Evolutionary conservation across 225 moss, liverwort and hornwort species (phyloP).

Genomic region (Takakia lepidozioides): DNA sequence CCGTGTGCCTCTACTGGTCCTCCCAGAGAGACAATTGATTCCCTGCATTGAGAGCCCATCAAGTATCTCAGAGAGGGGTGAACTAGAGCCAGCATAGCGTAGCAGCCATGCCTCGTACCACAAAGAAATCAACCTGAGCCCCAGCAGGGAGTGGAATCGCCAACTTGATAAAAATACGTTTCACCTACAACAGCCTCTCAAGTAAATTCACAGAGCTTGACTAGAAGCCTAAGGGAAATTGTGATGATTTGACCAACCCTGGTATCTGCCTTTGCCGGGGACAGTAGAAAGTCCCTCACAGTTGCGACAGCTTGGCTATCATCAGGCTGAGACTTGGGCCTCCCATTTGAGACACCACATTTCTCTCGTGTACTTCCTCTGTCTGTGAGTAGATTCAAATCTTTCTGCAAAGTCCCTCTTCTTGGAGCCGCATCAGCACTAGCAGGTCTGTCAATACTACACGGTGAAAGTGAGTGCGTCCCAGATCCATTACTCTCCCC

Average conservation of each 20-base stretch:
- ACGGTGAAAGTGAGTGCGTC: slow-evolving; percentile 26
- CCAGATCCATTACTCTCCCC: slow-evolving; percentile 32
- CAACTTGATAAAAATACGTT: no score
- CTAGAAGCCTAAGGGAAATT: no score
- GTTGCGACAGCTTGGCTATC: slow-evolving; percentile 22
- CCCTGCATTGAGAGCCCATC: slow-evolving; percentile 34
- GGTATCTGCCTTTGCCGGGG: slow-evolving; percentile 27
- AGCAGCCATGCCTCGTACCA: no score
- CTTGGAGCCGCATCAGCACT: slow-evolving; percentile 18
- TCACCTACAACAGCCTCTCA: no score
- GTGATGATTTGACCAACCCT: slow-evolving; percentile 22
- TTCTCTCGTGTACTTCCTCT: slow-evolving; percentile 17
- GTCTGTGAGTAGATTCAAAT: slow-evolving; percentile 20
- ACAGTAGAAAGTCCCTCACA: slow-evolving; percentile 19
- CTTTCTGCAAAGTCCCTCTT: slow-evolving; percentile 20
- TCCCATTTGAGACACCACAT: slow-evolving; percentile 5
- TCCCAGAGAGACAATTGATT: slow-evolving; percentile 29
- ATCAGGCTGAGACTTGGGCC: slow-evolving; percentile 36
- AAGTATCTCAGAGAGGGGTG: no score
- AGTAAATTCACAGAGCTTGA: no score
- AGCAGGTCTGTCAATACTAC: slow-evolving; percentile 30
- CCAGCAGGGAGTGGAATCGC: no score
- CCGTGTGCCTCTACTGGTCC: slow-evolving; percentile 47
- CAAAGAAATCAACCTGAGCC: no score
- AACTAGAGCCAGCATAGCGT: no score